Evolutionary conservation across 78 protist species (phyloP), one percentile per base, ranked within the genome.

Genomic region (Dictyostelium capitatum): DNA sequence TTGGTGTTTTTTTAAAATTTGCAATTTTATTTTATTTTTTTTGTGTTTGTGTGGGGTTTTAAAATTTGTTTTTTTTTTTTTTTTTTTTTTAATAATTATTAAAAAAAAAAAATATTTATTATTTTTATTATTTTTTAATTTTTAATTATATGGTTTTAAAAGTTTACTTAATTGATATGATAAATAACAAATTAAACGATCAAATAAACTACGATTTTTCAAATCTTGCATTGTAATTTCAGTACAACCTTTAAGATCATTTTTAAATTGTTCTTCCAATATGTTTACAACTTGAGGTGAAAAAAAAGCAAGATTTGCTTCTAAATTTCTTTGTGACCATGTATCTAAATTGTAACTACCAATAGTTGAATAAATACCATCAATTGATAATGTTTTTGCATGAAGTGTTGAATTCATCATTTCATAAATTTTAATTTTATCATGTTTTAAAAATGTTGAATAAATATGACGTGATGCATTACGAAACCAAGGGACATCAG

Each of bases 341-440:
- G 79, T 65, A 73, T 91, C 95, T 20, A 91, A 47, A 74, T 91
- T 91, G 59, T 78, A 91, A 8, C 89, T 80, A 48, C 95, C 95
- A 32, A 91, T 53, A 6, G 90, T 51, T 54, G 73, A 64, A 46
- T 81, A 91, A 2, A 65, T 51, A 23, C 95, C 95, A 67, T 91
- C 95, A 14, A 78, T 67, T 4, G 90, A 54, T 4, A 82, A 6
- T 14, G 95, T 91, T 89, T 91, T 91, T 0, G 95, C 79, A 54
- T 91, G 95, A 46, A 91, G 23, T 2, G 80, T 80, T 1, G 62
- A 47, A 19, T 30, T 6, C 30, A 6, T n/a, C 82, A 83, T 65
- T 54, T 91, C 95, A 23, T 67, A 91, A 2, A 91, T 83, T 19
- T 23, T 80, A 25, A 91, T 82, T 53, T 48, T 50, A 6, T 46